Conservation (phyloP, 1,284 basidiomycete species). For the Sporisorium scitamineum region DNA sequence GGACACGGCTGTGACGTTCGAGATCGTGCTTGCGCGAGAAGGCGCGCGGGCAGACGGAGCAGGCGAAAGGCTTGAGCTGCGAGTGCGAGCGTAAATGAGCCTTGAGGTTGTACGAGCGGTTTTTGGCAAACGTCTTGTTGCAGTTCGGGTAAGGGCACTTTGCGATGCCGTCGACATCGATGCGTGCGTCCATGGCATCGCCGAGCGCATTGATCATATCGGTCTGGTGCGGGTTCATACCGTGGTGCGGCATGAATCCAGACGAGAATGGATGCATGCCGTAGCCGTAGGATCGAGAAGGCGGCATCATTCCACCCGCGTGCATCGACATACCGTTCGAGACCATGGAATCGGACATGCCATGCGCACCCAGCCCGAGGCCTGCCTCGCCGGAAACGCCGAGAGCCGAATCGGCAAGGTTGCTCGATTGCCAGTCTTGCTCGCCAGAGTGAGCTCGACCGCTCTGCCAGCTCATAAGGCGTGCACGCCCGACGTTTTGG, state of each 20-base stretch:
- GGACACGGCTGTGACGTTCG: constrained; percentile 66
- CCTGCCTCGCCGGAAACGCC: constrained; percentile 9
- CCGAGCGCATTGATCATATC: constrained; percentile 62
- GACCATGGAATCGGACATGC: constrained; percentile 7
- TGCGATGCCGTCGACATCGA: constrained; percentile 61
- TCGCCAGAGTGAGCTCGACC: constrained; percentile 17
- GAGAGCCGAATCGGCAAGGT: constrained; percentile 16
- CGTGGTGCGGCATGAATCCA: constrained; percentile 35
- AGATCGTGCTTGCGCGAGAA: constrained; percentile 68
- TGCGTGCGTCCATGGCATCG: constrained; percentile 57
- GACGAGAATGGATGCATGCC: constrained; percentile 25
- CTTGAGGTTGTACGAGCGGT: constrained; percentile 65
- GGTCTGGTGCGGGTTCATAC: constrained; percentile 28
- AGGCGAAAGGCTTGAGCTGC: constrained; percentile 65
- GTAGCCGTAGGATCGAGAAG: constrained; percentile 33
- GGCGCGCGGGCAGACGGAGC: constrained; percentile 63
- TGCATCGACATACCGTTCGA: constrained; percentile 15
- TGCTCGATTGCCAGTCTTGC: constrained; percentile 31
- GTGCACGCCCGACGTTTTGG: constrained; percentile 42
- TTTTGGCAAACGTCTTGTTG: constrained; percentile 67
- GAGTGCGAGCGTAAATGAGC: constrained; percentile 62
- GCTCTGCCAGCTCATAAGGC: constrained; percentile 51
- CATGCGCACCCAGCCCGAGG: constrained; percentile 8
- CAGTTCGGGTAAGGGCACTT: constrained; percentile 60
- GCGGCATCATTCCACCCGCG: constrained; percentile 36